Evolutionary conservation across 208 protist genomes (phyloP).

Genomic region (Trypanosoma scelopori): DNA sequence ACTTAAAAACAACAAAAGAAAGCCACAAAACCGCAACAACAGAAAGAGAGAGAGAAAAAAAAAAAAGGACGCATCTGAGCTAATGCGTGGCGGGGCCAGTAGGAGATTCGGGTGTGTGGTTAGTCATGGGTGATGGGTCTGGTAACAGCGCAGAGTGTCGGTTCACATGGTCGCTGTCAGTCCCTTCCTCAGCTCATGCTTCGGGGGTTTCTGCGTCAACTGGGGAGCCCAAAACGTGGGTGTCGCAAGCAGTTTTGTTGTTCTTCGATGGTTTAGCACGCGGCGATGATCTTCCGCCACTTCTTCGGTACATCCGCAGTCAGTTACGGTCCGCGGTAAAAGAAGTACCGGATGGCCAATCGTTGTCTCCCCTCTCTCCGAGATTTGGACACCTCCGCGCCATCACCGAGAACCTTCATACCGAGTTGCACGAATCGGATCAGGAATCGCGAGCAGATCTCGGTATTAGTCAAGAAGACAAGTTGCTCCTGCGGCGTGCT

Average conservation of each 20-base stretch:
- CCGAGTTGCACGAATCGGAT: neutral
- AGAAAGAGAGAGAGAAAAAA: neutral
- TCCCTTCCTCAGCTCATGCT: neutral
- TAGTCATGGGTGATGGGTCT: neutral
- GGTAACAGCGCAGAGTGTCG: neutral
- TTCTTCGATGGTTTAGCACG: slow-evolving; percentile 21
- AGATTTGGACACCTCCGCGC: neutral
- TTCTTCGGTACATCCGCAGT: slow-evolving; percentile 10
- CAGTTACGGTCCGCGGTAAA: neutral
- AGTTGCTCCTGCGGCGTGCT: slow-evolving; percentile 4
- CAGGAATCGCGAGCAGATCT: neutral
- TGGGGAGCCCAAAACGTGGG: too few species aligned
- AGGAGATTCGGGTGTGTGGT: neutral
- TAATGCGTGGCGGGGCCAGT: neutral
- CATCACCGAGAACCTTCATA: neutral
- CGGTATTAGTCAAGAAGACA: neutral
- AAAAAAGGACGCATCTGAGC: neutral
- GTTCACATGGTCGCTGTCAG: neutral
- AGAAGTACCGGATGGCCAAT: neutral
- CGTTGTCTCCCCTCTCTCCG: neutral
- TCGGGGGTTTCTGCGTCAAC: too few species aligned
- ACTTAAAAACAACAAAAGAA: too few species aligned
- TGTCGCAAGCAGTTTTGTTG: slow-evolving; percentile 1
- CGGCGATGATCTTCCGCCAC: slow-evolving; percentile 18
- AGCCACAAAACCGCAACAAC: neutral